Evolutionary conservation across 2,329 filamentous ascomycete genomes (phyloP).

Genomic region (Hypoxylon sp.): DNA sequence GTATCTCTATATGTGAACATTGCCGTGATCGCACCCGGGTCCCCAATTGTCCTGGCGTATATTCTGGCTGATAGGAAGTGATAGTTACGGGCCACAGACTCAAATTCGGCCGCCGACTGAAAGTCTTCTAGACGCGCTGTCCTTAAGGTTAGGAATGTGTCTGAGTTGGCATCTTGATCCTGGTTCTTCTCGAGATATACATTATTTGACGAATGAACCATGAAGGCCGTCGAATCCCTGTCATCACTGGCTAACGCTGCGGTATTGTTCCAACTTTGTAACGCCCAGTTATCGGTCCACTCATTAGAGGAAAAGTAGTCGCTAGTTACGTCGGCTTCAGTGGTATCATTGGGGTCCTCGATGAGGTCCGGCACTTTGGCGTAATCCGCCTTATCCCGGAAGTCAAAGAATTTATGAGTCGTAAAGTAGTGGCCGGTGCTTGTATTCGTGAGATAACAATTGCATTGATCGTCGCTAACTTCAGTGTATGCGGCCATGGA

Average conservation of each 20-base stretch:
- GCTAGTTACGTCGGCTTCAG: constrained; percentile 50
- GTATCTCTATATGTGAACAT: constrained; percentile 67
- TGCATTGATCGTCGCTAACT: constrained; percentile 55
- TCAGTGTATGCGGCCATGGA: constrained; percentile 45
- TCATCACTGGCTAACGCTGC: constrained; percentile 37
- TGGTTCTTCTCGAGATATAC: constrained; percentile 63
- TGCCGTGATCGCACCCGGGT: constrained; percentile 65
- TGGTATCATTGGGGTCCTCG: constrained; percentile 50
- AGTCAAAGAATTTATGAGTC: constrained; percentile 66
- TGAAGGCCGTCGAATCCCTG: constrained; percentile 55
- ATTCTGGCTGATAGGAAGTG: constrained; percentile 64
- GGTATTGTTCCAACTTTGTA: constrained; percentile 58
- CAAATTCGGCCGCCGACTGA: constrained; percentile 66
- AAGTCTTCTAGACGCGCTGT: constrained; percentile 62
- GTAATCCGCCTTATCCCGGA: constrained; percentile 60
- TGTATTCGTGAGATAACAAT: constrained; percentile 66
- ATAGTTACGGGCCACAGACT: constrained; percentile 57
- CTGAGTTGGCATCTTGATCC: constrained; percentile 55
- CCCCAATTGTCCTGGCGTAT: constrained; percentile 65
- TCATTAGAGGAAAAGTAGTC: constrained; percentile 53
- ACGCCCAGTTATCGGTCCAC: constrained; percentile 54
- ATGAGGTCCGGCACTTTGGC: constrained; percentile 55
- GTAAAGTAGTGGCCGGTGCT: constrained; percentile 61
- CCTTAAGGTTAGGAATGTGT: constrained; percentile 65
- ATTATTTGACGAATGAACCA: constrained; percentile 60